Evolutionary conservation across 768 basidiomycete species (phyloP).

Genomic region (Auriscalpium vulgare): DNA sequence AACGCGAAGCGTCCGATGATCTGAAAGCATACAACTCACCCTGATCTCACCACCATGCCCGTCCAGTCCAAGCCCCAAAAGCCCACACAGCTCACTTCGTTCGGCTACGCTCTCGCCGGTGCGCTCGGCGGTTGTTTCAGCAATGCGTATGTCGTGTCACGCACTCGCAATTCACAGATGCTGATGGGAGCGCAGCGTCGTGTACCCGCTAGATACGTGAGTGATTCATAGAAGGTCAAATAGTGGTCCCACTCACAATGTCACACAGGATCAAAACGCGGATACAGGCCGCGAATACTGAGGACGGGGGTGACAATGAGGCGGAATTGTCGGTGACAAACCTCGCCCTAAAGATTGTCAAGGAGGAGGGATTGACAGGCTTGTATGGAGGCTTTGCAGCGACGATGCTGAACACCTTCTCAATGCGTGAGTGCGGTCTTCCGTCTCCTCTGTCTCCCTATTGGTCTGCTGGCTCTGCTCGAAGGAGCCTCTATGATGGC

Average conservation of each 20-base stretch:
- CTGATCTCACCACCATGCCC: slow-evolving; percentile 22
- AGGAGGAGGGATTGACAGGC: slow-evolving; percentile 73
- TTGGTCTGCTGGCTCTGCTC: too few relatives aligned
- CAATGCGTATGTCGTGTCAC: slow-evolving; percentile 62
- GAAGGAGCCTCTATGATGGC: too few relatives aligned
- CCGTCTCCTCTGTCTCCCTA: too few relatives aligned
- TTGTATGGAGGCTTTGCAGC: slow-evolving; percentile 91
- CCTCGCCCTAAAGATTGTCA: slow-evolving; percentile 63
- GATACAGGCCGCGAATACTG: slow-evolving; percentile 73
- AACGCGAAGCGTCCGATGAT: too few relatives aligned
- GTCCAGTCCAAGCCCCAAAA: slow-evolving; percentile 35
- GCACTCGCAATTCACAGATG: not conserved
- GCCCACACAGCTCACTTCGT: slow-evolving; percentile 66
- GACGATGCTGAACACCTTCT: slow-evolving; percentile 98
- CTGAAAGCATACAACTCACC: too few relatives aligned
- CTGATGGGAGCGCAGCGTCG: slow-evolving; percentile 45
- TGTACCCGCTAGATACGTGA: slow-evolving; percentile 88
- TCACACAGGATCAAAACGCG: slow-evolving; percentile 81
- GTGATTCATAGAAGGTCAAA: not conserved
- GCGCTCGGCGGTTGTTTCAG: slow-evolving; percentile 91
- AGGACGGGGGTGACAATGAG: slow-evolving; percentile 40
- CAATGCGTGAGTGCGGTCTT: slow-evolving; percentile 64
- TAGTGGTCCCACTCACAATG: not conserved
- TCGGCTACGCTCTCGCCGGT: slow-evolving; percentile 85
- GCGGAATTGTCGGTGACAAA: slow-evolving; percentile 45